A percentile compares a stretch with the other conserved stretches of the same genome.
Evolutionary conservation across 2,329 filamentous ascomycete species (phyloP).

Genomic region (Sarocladium oryzae): DNA sequence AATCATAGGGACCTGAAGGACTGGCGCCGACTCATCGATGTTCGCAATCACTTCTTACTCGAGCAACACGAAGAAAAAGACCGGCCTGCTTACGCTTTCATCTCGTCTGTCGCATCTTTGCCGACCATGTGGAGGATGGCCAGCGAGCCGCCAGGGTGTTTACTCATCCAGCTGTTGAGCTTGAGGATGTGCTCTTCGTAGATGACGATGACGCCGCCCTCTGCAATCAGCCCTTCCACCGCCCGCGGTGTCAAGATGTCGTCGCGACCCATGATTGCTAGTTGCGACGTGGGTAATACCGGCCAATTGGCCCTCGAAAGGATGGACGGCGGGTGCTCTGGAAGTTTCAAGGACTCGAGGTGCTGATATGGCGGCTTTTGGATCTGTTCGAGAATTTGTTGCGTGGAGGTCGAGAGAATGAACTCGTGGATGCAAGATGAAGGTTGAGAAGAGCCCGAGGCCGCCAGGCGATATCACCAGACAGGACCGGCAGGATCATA

Average conservation of each 20-base stretch:
- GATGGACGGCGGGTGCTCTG: not conserved
- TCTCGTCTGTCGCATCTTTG: conserved; percentile 52
- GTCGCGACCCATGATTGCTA: conserved; percentile 32
- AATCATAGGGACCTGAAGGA: too few species aligned
- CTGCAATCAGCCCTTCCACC: conserved; percentile 45
- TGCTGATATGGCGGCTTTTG: too few species aligned
- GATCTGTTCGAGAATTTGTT: too few species aligned
- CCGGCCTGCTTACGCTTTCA: conserved; percentile 41
- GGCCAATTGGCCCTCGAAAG: not conserved
- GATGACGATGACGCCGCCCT: conserved; percentile 50
- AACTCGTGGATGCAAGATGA: too few species aligned
- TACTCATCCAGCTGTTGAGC: conserved; percentile 51
- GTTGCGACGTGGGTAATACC: not conserved
- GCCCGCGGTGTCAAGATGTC: conserved; percentile 35
- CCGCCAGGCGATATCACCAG: not conserved
- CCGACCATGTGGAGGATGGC: conserved; percentile 57
- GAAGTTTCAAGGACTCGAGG: not conserved
- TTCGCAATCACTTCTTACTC: not conserved
- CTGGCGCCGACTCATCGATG: too few species aligned
- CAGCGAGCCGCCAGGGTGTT: conserved; percentile 52
- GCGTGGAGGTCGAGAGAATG: too few species aligned
- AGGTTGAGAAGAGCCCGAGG: not conserved
- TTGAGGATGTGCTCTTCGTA: conserved; percentile 47
- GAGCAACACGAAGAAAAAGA: conserved; percentile 1
- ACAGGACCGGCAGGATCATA: not conserved